A percentile compares a stretch with the other conserved stretches of the same genome.
phyloP scores from a whole-genome alignment of 2,329 filamentous ascomycete genomes.

The Pseudogymnoascus pannorum region DNA sequence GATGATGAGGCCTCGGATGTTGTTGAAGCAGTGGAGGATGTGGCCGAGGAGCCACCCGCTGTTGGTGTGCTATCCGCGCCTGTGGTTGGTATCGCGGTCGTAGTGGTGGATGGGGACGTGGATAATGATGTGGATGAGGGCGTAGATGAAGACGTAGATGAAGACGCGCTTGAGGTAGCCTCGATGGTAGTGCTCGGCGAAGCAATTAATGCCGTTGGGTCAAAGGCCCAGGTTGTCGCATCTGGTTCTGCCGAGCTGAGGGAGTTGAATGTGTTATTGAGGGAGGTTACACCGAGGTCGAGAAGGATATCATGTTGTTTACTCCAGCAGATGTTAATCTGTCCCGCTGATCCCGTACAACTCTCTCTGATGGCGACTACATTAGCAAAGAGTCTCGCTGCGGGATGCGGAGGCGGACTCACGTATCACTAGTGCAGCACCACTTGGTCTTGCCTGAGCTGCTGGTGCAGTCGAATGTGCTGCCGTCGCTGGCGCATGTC shows the following conservation, averaged over 20 bases:
- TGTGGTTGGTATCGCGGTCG: background rate
- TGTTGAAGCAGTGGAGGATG: background rate
- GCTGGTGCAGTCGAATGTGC: background rate
- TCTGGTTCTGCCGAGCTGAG: slow-evolving; percentile 1
- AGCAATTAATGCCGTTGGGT: background rate
- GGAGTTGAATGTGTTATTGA: slow-evolving; percentile 9
- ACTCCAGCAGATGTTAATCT: slow-evolving; percentile 9
- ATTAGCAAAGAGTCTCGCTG: background rate
- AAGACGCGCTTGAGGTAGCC: background rate
- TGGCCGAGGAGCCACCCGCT: background rate
- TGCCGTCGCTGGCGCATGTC: background rate
- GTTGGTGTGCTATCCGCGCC: background rate
- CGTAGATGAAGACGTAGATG: background rate
- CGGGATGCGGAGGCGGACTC: background rate
- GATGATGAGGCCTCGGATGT: background rate
- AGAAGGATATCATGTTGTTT: background rate
- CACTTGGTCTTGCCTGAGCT: background rate
- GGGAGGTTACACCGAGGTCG: background rate
- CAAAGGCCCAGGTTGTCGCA: background rate
- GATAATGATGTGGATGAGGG: background rate
- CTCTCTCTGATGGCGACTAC: background rate
- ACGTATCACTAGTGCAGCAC: background rate
- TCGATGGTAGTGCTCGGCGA: background rate
- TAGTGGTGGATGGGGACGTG: background rate
- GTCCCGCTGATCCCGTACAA: background rate